Base-by-base conservation (phyloP, 176 grass and related monocot species). In the Dendrocalamus sinicus region DNA sequence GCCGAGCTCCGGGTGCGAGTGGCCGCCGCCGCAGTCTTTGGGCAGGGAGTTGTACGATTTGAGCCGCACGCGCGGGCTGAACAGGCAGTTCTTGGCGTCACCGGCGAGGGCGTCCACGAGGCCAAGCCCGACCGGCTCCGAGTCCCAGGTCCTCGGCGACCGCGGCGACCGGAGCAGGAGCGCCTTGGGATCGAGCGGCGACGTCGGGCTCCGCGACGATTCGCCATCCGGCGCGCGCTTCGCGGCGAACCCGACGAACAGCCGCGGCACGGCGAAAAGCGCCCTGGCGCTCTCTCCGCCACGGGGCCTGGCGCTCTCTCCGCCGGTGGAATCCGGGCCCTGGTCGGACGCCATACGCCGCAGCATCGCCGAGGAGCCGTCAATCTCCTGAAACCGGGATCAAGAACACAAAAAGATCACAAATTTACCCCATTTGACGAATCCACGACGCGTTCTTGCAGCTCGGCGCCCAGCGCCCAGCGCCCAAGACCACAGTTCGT, bases 181-280 rank as follows among this genome's bases (percentile, higher is more conserved):
- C 54, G 84, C 87, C 88, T 94, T 99, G 79, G 89, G 73, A 81
- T 99, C 96, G 15, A 96, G 89, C 73, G 92, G 93, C 76, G 96
- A 99, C 44, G 93, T 99, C 46, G 93, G 96, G 90, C 91, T 96
- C 84, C 86, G 71, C 26, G 84, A 84, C n/a, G 92, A 79, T 70
- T 95, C 79, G 79, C 79, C 72, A 73, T 96, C 90, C 58, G 86
- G 70, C 48, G 79, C 45, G 1, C 67, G 81, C 88, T 94, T 99
- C 22, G 86, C 84, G 17, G 88, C 88, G 52, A 94, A 88, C 73
- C 90, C 90, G 32, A 96, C 86, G 79, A 99, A 94, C 24, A 96
- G 88, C 15, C 90, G 61, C 26, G 90, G 91, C 63, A 98, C 87
- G 35, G 80, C 89, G 72, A 95, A 98, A 16, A 98, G 70, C 35